These are phyloP conservation scores for Uronychia binucleata DNA, from an alignment of 73 alveolate species.

Conservation along the genomic window DNA sequence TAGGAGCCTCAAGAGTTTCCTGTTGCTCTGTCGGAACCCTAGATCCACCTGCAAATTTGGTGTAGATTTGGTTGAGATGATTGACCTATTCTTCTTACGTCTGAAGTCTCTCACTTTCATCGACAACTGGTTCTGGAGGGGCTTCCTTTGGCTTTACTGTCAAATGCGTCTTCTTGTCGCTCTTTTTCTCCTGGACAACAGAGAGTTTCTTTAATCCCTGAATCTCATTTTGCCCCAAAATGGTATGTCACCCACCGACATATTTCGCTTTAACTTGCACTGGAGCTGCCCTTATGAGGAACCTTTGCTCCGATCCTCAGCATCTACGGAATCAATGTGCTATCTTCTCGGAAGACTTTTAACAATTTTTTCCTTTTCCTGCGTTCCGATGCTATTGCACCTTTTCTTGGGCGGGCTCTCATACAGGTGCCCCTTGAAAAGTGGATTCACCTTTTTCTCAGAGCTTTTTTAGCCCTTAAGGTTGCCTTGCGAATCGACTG, in stretches of 20 bases:
- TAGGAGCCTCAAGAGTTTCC: background rate
- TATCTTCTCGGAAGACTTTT: too few relatives aligned
- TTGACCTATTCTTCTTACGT: background rate
- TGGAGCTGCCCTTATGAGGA: background rate
- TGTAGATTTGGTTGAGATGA: background rate
- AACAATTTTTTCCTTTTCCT: too few relatives aligned
- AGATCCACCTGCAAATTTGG: background rate
- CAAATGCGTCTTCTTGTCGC: constrained; percentile 2
- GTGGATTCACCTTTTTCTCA: background rate
- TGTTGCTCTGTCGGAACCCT: background rate
- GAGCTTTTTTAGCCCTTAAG: background rate
- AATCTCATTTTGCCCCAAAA: background rate
- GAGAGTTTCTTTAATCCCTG: background rate
- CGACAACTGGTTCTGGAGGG: background rate
- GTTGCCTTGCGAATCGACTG: background rate
- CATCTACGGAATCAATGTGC: background rate
- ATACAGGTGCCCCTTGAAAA: background rate
- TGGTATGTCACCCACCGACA: background rate
- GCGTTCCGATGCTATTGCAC: background rate
- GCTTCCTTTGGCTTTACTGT: constrained; percentile 10
- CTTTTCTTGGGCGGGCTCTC: background rate
- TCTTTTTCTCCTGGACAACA: constrained; percentile 20
- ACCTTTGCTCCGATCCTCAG: background rate
- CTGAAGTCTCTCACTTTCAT: constrained; percentile 3
- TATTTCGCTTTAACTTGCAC: background rate